These are phyloP conservation scores for Vararia minispora DNA, from an alignment of 768 basidiomycete genomes.

Conservation along the genomic window DNA sequence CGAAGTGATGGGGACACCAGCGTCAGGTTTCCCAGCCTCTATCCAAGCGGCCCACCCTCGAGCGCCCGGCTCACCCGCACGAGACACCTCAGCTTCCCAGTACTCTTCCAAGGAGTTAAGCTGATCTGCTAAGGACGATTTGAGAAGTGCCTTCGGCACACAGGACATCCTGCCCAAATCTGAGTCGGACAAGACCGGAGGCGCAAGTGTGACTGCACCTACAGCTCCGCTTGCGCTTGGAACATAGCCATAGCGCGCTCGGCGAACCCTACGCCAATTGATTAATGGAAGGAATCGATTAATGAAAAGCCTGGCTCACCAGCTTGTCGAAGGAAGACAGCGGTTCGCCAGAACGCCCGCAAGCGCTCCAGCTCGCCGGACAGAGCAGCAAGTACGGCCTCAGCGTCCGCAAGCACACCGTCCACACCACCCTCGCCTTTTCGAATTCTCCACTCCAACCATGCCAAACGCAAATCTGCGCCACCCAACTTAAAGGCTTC, in stretches of 20 bases:
- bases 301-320: conserved; percentile 31
- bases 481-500: conserved; percentile 41
- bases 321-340: conserved; percentile 50
- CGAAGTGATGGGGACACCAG: conserved; percentile 4
- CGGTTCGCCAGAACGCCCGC: conserved; percentile 62
- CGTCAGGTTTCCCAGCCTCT: conserved; percentile 29
- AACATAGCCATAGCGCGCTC: conserved; percentile 72
- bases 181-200: too few species aligned
- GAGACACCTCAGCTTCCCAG: conserved; percentile 76
- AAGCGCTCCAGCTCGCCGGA: conserved; percentile 39
- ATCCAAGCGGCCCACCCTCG: conserved; percentile 64
- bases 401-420: conserved; percentile 40
- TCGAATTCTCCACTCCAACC: conserved; percentile 68
- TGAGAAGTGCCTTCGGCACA: conserved; percentile 34
- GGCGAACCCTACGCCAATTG: conserved; percentile 38
- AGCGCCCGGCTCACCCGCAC: conserved; percentile 57
- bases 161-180: conserved; percentile 60
- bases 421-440: conserved; percentile 36
- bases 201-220: conserved; percentile 18
- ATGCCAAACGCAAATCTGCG: conserved; percentile 61
- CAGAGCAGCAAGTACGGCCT: conserved; percentile 34
- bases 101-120: conserved; percentile 63
- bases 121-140: conserved; percentile 32
- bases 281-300: neutral
- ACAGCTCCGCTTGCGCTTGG: conserved; percentile 81